Base-by-base conservation (phyloP, 1,284 basidiomycete species). In the Phlebopus sp. region DNA sequence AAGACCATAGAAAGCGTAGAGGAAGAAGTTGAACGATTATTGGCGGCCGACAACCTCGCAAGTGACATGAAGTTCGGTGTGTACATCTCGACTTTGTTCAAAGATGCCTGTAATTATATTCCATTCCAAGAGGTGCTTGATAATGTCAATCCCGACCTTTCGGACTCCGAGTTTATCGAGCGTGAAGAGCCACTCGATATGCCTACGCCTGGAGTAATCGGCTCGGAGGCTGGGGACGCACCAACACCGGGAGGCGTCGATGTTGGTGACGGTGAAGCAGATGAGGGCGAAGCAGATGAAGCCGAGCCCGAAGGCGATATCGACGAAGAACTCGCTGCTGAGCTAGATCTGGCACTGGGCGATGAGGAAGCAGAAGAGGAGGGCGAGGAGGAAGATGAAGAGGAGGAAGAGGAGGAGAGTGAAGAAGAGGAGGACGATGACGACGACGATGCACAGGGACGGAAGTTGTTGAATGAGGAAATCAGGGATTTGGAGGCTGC, bases 1-100 rank as follows among this genome's bases (percentile, higher is more conserved):
- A 48, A 92, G 81, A 92, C 92, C 1, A 98, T 98, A 56, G 95
- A 98, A 72, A 95, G 91, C 29, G 94, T 98, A 2, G 96, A 99
- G 67, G 88, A 96, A 68, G 92, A 96, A 63, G 96, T 99, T 1
- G 97, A 99, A 64, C 76, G 93, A 47, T 69, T 99, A 37, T 69
- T 99, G 27, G 88, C 90, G 53, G 86, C 90, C 54, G 97, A 99
- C 69, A 79, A 85, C 9, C 70, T 86, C 45, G 92, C 95, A 1
- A 73, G 82, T 0, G 79, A 90, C 52, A 84, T 92, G 42, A 81
- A 85, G 71, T 92, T 86, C 57, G 86, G 90, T 84, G 55, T 36
- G 74, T 57, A 47, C 11, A 40, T 10, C 18, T 18, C 4, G 8
- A 5, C 25, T 15, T 30, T 19, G 45, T 42, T 30, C 8, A 32